A percentile compares a stretch with the other conserved stretches of the same genome.
These are phyloP conservation scores for Huntiella decipiens DNA, from an alignment of 2,329 filamentous ascomycete species.

Conservation along the genomic window DNA sequence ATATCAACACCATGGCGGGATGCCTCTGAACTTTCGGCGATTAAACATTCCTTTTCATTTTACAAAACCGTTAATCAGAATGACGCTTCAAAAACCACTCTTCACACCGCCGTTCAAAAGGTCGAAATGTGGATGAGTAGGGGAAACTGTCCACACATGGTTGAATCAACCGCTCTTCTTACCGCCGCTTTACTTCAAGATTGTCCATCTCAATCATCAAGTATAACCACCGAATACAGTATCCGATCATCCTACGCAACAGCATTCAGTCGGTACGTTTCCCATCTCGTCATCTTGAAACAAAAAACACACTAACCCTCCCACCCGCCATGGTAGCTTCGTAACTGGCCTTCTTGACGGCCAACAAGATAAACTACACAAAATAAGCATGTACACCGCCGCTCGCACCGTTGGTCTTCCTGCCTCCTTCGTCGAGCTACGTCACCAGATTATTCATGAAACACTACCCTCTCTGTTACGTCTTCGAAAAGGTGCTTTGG, in stretches of 20 bases:
- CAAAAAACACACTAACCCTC: not conserved
- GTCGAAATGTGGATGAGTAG: slow-evolving; percentile 54
- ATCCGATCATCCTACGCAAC: slow-evolving; percentile 51
- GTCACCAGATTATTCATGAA: slow-evolving; percentile 81
- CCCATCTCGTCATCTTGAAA: not conserved
- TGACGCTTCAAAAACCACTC: slow-evolving; percentile 27
- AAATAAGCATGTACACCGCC: slow-evolving; percentile 53
- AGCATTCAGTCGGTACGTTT: slow-evolving; percentile 50
- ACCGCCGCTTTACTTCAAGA: slow-evolving; percentile 51
- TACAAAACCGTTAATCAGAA: too few species aligned
- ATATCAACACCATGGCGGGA: slow-evolving; percentile 57
- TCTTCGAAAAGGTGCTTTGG: slow-evolving; percentile 47
- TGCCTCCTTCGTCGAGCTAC: slow-evolving; percentile 67
- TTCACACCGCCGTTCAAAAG: slow-evolving; percentile 24
- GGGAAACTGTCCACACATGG: slow-evolving; percentile 56
- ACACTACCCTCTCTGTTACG: slow-evolving; percentile 60
- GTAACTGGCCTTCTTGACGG: slow-evolving; percentile 64
- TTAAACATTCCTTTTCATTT: slow-evolving; percentile 23
- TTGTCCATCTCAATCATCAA: slow-evolving; percentile 15
- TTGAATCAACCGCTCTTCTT: slow-evolving; percentile 60
- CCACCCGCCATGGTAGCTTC: too few species aligned
- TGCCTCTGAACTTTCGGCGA: slow-evolving; percentile 42
- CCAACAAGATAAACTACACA: slow-evolving; percentile 47
- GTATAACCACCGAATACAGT: slow-evolving; percentile 15
- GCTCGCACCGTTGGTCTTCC: slow-evolving; percentile 51